A percentile compares a stretch with the other conserved stretches of the same genome.
These are phyloP conservation scores for Zasmidium cellare DNA, from an alignment of 2,329 filamentous ascomycete species.

Conservation along the genomic window DNA sequence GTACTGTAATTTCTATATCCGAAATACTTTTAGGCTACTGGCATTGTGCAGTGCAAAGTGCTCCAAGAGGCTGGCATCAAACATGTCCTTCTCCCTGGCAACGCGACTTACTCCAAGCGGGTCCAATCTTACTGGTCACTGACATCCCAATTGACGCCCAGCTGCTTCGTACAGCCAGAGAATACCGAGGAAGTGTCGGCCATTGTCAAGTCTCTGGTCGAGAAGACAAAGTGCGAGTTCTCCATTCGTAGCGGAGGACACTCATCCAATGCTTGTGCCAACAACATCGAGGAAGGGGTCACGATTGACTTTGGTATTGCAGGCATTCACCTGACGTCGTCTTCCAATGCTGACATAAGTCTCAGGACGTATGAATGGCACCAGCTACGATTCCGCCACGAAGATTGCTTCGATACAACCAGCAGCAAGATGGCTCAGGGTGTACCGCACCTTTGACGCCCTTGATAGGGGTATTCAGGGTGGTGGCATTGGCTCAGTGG, in stretches of 20 bases:
- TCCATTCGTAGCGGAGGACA: constrained; percentile 20
- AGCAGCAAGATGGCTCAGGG: constrained; percentile 45
- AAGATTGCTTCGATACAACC: constrained; percentile 38
- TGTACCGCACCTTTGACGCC: constrained; percentile 30
- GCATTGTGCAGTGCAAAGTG: neutral
- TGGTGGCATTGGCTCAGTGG: neutral
- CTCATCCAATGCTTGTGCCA: constrained; percentile 11
- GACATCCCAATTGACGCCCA: neutral
- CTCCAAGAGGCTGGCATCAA: neutral
- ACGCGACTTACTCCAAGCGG: neutral
- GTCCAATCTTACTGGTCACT: neutral
- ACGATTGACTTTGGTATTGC: constrained; percentile 15
- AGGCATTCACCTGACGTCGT: neutral
- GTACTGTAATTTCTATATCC: neutral
- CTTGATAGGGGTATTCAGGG: neutral
- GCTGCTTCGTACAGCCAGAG: constrained; percentile 4
- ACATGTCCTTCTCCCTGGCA: neutral
- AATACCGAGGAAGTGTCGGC: neutral
- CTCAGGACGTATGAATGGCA: constrained; percentile 5
- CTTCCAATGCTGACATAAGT: neutral
- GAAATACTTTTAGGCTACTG: neutral
- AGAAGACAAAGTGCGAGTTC: constrained; percentile 7
- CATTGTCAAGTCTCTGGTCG: neutral
- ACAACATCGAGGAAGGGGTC: constrained; percentile 20
- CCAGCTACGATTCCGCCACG: constrained; percentile 2